These are phyloP conservation scores for Diplogelasinospora grovesii DNA, from an alignment of 495 filamentous ascomycete genomes.

Conservation along the genomic window DNA sequence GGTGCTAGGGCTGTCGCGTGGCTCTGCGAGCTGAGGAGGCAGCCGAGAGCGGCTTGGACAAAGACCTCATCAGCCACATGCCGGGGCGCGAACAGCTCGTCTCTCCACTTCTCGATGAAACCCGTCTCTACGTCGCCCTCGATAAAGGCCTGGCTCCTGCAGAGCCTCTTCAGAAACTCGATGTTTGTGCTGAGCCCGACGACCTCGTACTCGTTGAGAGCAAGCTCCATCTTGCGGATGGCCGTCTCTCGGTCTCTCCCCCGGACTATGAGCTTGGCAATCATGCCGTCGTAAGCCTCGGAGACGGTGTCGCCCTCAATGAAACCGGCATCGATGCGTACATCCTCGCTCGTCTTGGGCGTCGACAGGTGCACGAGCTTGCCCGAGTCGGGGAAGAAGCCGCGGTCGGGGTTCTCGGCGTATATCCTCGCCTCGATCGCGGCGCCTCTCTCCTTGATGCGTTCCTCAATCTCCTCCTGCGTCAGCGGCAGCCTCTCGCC, in stretches of 20 bases:
- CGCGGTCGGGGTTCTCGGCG: conserved; percentile 83
- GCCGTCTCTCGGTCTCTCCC: conserved; percentile 72
- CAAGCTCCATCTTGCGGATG: conserved; percentile 73
- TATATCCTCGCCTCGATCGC: conserved; percentile 96
- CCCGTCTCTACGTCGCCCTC: conserved; percentile 90
- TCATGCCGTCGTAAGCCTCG: conserved; percentile 98
- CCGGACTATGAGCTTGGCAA: conserved; percentile 93
- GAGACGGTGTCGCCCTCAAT: conserved; percentile 86
- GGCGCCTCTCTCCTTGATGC: conserved; percentile 69
- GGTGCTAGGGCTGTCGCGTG: conserved; percentile 10
- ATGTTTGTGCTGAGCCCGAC: conserved; percentile 93
- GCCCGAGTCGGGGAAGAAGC: conserved; percentile 94
- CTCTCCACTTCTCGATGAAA: conserved; percentile 82
- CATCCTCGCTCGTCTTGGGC: conserved; percentile 58
- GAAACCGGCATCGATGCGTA: conserved; percentile 91
- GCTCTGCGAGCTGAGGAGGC: conserved; percentile 39
- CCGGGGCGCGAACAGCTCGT: conserved; percentile 59
- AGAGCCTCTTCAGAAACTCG: conserved; percentile 86
- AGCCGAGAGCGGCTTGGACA: conserved; percentile 77
- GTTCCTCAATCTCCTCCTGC: conserved; percentile 71
- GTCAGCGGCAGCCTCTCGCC: conserved; percentile 80
- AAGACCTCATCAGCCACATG: conserved; percentile 57
- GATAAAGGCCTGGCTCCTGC: conserved; percentile 72
- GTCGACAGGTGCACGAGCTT: conserved; percentile 73
- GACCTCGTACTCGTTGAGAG: conserved; percentile 84